Conservation (phyloP, 257 asterid species). For the Catharanthus roseus region DNA sequence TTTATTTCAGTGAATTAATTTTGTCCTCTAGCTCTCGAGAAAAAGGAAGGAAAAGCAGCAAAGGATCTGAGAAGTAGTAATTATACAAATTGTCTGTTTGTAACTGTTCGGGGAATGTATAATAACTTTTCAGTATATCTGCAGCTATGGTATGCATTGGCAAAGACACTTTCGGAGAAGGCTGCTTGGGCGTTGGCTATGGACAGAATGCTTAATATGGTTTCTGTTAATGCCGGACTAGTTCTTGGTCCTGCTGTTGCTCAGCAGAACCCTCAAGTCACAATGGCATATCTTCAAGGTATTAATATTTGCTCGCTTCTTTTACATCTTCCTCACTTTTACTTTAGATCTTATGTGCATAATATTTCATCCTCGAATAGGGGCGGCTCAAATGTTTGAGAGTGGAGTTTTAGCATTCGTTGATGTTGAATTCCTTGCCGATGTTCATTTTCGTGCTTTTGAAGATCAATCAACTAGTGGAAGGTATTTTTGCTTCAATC, state of each 20-base stretch:
- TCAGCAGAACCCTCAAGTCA: conserved; percentile 27
- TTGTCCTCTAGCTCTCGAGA: background rate
- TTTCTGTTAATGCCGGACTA: conserved; percentile 37
- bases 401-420: conserved; percentile 39
- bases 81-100: too few relatives aligned
- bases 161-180: conserved; percentile 39
- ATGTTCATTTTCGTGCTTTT: conserved; percentile 43
- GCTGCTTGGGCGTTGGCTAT: conserved; percentile 48
- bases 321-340: too few relatives aligned
- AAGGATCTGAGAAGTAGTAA: background rate
- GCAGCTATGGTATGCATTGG: conserved; percentile 44
- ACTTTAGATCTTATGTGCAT: too few relatives aligned
- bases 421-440: conserved; percentile 34
- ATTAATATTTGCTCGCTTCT: too few relatives aligned
- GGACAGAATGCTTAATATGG: conserved; percentile 43
- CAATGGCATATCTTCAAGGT: conserved; percentile 47
- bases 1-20: too few relatives aligned
- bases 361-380: background rate
- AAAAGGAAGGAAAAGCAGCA: background rate
- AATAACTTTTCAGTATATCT: background rate
- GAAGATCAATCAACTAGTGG: conserved; percentile 37
- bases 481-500: conserved; percentile 39
- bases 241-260: conserved; percentile 40
- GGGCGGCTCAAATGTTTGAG: conserved; percentile 43
- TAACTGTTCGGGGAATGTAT: background rate